Conservation (phyloP, 2,329 filamentous ascomycete species). For the Apiospora koreana region DNA sequence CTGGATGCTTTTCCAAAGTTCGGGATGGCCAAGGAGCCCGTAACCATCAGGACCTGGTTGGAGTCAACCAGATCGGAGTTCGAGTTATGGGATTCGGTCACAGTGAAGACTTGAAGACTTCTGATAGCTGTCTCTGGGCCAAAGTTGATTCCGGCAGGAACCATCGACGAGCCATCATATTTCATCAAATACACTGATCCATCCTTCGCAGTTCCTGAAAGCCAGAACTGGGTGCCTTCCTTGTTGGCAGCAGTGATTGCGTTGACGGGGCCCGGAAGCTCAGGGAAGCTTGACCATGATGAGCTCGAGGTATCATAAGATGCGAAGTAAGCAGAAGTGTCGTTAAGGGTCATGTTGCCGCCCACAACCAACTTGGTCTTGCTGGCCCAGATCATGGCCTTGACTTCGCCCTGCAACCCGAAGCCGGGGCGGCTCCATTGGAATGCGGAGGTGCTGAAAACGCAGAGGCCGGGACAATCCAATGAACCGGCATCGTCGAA, state of each 20-base stretch:
- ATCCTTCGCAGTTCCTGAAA: constrained; percentile 68
- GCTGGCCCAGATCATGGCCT: constrained; percentile 74
- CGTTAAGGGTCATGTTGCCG: constrained; percentile 72
- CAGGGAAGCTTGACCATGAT: constrained; percentile 65
- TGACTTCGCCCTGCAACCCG: constrained; percentile 69
- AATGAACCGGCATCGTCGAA: constrained; percentile 84
- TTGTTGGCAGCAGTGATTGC: constrained; percentile 73
- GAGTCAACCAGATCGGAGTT: constrained; percentile 61
- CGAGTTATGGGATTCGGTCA: constrained; percentile 67
- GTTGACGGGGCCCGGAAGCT: constrained; percentile 78
- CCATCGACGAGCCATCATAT: constrained; percentile 74
- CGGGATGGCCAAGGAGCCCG: constrained; percentile 77
- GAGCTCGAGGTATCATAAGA: constrained; percentile 70
- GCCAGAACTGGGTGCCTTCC: constrained; percentile 77
- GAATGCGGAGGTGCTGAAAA: constrained; percentile 67
- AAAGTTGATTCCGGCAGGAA: constrained; percentile 63
- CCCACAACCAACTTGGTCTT: constrained; percentile 73
- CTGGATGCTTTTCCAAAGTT: constrained; percentile 81
- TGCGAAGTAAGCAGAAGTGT: constrained; percentile 66
- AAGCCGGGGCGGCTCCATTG: constrained; percentile 83
- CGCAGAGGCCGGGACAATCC: constrained; percentile 79
- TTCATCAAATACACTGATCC: constrained; percentile 78
- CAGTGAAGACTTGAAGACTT: constrained; percentile 77
- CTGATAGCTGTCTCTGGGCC: constrained; percentile 68
- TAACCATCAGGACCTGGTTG: constrained; percentile 75